phyloP scores from a whole-genome alignment of 2,329 filamentous ascomycete species.

The Colletotrichum sp. region DNA sequence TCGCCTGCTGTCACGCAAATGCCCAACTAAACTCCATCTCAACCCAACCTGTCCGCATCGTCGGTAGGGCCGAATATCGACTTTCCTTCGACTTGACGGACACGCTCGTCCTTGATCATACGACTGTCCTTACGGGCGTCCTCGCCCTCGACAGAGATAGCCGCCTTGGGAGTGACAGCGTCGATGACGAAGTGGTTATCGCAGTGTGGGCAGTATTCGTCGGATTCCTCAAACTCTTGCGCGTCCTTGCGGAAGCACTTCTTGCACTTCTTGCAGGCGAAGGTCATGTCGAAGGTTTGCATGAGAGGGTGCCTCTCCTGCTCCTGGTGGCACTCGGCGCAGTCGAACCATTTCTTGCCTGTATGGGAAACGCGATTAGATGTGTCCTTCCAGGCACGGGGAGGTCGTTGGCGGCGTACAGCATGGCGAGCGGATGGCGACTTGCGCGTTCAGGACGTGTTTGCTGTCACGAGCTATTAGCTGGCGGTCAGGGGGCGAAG shows the following conservation, averaged over 20 bases:
- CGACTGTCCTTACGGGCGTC: conserved; percentile 84
- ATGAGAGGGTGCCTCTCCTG: conserved; percentile 76
- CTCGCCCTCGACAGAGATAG: conserved; percentile 87
- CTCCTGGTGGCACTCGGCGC: conserved; percentile 91
- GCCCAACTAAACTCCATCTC: conserved; percentile 31
- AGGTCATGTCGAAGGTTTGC: conserved; percentile 86
- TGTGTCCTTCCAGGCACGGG: background rate
- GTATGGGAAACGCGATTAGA: background rate
- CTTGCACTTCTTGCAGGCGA: conserved; percentile 98
- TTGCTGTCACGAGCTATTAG: conserved; percentile 64
- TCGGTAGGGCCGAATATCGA: conserved; percentile 79
- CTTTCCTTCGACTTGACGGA: conserved; percentile 60
- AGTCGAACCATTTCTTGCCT: conserved; percentile 99
- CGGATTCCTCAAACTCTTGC: conserved; percentile 90
- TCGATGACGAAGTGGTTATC: conserved; percentile 98
- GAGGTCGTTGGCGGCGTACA: conserved; percentile 62
- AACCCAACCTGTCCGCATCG: conserved; percentile 79
- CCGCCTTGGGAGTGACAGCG: conserved; percentile 81
- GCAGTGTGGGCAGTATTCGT: conserved; percentile 99
- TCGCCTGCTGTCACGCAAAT: conserved; percentile 13
- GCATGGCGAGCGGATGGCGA: conserved; percentile 93
- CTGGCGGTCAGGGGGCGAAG: background rate
- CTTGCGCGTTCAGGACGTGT: conserved; percentile 97
- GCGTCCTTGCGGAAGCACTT: conserved; percentile 98
- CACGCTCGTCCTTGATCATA: conserved; percentile 92